Evolutionary conservation across 768 basidiomycete species (phyloP).

Genomic region (Mrakia blollopis): DNA sequence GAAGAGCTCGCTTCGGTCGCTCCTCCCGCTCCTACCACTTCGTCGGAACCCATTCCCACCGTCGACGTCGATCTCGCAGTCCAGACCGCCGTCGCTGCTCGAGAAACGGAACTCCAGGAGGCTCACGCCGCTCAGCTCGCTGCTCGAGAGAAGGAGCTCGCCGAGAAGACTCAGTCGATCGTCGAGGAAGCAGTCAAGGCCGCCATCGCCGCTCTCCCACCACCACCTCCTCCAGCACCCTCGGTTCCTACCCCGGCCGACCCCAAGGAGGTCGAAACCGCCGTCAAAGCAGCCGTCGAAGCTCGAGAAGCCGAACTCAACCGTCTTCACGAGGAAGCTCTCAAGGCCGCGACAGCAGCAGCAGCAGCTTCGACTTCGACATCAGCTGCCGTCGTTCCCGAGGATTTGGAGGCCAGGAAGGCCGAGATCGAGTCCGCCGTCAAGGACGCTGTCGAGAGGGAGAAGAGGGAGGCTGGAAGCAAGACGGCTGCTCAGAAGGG

Average conservation of each 20-base stretch:
- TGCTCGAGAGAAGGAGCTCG: conserved; percentile 24
- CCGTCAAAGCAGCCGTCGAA: conserved; percentile 27
- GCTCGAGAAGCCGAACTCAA: conserved; percentile 27
- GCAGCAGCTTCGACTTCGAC: not conserved
- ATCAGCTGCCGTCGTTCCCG: not conserved
- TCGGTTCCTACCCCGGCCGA: not conserved
- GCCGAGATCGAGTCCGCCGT: conserved; percentile 16
- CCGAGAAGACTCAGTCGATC: conserved; percentile 11
- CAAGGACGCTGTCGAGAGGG: conserved; percentile 15
- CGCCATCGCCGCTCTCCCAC: not conserved
- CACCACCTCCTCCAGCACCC: not conserved
- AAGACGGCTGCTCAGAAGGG: conserved; percentile 24
- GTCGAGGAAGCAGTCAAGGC: conserved; percentile 19
- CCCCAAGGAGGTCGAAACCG: conserved; percentile 17
- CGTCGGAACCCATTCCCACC: not conserved
- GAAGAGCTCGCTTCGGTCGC: conserved; percentile 11
- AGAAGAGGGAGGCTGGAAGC: conserved; percentile 8
- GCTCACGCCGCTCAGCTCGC: conserved; percentile 13
- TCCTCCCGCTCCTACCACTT: not conserved
- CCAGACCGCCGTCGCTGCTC: conserved; percentile 22
- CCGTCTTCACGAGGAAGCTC: conserved; percentile 11
- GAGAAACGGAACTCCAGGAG: conserved; percentile 14
- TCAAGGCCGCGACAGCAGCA: conserved; percentile 6
- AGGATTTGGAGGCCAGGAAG: not conserved
- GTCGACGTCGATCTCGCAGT: conserved; percentile 28